Conservation (phyloP, 345 rosid genomes). For the Eutrema japonicum region DNA sequence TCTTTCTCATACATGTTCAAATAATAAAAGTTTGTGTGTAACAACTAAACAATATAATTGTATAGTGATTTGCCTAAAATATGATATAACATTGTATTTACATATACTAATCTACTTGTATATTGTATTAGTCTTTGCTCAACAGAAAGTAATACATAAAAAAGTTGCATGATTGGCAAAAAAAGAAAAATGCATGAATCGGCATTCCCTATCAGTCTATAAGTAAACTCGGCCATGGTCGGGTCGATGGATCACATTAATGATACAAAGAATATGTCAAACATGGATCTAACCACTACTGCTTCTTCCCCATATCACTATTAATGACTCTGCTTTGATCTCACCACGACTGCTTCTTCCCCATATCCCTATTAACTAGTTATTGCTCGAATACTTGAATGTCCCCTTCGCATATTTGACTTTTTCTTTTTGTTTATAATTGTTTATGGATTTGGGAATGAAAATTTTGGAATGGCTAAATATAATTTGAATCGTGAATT, state of each 20-base stretch:
- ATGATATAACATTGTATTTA: too few relatives aligned
- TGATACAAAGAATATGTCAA: slow-evolving; percentile 6
- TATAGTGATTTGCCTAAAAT: too few relatives aligned
- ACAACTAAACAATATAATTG: too few relatives aligned
- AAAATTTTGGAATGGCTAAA: too few relatives aligned
- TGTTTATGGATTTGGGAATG: too few relatives aligned
- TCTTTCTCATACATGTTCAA: too few relatives aligned
- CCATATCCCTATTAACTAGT: not conserved
- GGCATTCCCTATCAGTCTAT: not conserved
- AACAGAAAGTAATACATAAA: not conserved
- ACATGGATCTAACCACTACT: slow-evolving; percentile 4
- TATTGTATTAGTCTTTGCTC: not conserved
- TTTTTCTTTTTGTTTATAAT: too few relatives aligned
- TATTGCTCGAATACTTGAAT: too few relatives aligned
- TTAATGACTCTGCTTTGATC: not conserved
- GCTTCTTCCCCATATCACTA: slow-evolving; percentile 18
- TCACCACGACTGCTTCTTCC: slow-evolving; percentile 9
- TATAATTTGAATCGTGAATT: too few relatives aligned
- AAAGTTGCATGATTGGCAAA: not conserved
- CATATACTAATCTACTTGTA: not conserved
- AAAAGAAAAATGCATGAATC: not conserved
- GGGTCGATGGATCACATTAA: slow-evolving; percentile 1
- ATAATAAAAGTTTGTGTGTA: too few relatives aligned
- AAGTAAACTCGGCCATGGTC: not conserved
- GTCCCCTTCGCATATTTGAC: too few relatives aligned